phyloP scores from a whole-genome alignment of 2,329 filamentous ascomycete genomes.

The Aspergillus sclerotialis region DNA sequence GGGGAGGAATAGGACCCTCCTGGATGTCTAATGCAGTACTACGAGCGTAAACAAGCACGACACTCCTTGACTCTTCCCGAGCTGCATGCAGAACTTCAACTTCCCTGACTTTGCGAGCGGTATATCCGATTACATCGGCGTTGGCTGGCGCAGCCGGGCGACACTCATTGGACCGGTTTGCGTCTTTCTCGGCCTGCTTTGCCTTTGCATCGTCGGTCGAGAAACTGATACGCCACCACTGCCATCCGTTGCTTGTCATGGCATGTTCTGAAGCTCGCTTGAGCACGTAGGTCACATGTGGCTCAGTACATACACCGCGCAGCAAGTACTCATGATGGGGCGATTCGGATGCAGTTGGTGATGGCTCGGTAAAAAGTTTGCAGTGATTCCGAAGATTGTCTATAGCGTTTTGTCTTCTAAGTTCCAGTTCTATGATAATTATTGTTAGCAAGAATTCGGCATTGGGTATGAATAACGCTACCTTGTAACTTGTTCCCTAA shows the following conservation, averaged over 20 bases:
- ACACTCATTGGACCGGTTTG: slow-evolving; percentile 5
- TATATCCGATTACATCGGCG: slow-evolving; percentile 33
- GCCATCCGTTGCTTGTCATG: slow-evolving; percentile 27
- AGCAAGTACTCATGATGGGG: slow-evolving; percentile 48
- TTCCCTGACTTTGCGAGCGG: slow-evolving; percentile 39
- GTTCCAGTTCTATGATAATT: slow-evolving; percentile 33
- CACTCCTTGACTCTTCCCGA: slow-evolving; percentile 44
- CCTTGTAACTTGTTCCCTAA: slow-evolving; percentile 37
- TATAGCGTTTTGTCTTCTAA: slow-evolving; percentile 33
- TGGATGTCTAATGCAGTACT: slow-evolving; percentile 36
- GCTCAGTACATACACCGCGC: slow-evolving; percentile 51
- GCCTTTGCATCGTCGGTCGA: slow-evolving; percentile 37
- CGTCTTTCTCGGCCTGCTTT: slow-evolving; percentile 18
- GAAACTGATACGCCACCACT: slow-evolving; percentile 53
- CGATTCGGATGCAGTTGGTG: slow-evolving; percentile 32
- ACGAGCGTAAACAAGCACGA: slow-evolving; percentile 55
- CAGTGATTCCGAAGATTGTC: slow-evolving; percentile 39
- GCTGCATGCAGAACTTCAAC: slow-evolving; percentile 50
- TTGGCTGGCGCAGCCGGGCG: slow-evolving; percentile 15
- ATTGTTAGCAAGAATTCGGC: neutral
- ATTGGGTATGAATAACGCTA: slow-evolving; percentile 11
- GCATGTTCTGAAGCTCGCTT: slow-evolving; percentile 21
- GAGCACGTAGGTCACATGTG: slow-evolving; percentile 52
- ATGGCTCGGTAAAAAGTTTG: slow-evolving; percentile 40
- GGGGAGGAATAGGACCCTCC: slow-evolving; percentile 22